Evolutionary conservation across 2,329 filamentous ascomycete genomes (phyloP), one percentile per base, ranked within the genome.

Genomic region (Cercospora janseana): DNA sequence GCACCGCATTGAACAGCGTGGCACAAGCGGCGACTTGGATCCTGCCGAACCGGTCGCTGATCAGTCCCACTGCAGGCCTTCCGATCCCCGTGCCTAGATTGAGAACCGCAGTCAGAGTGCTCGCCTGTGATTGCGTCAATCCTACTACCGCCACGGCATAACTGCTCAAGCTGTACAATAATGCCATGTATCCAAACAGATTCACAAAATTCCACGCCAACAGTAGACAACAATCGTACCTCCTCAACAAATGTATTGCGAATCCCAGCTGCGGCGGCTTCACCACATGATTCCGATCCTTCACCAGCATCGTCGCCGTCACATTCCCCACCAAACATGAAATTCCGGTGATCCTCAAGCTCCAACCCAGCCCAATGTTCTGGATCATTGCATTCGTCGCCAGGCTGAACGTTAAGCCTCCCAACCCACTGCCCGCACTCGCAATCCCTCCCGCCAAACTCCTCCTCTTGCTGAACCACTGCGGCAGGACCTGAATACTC

Each of bases 31-130:
- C 72, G 4, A 69, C 66, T 37, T 73, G 63, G 38, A 76, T 70
- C 6, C 74, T 61, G 9, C 72, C 71, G 57, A 66, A 72, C 10
- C 66, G 53, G 63, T 79, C 76, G 53, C 72, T 75, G 3, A 71
- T 47, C 12, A 73, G 52, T 0, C 76, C 75, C 27, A 77, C 70
- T 9, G 70, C 59, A 4, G 75, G 76, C 8, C 76, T 61, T 12
- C 75, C 75, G 24, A 78, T 35, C 0, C 70, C 72, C 3, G 73
- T 75, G 0, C 76, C 75, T 1, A 78, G 55, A 52, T 78, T 78
- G 24, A 79, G 56, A 6, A 77, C 51, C 0, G 69, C 75, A 15
- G 69, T 71, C 7, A 75, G 50, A 15, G 64, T 60, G 1, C 71
- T 68, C 3, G 73, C 72, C 51, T 76, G 67, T 1, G 56, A 51